Evolutionary conservation across 73 alveolate species (phyloP), one percentile per base, ranked within the genome.

Genomic region (Paramecium primaurelia): DNA sequence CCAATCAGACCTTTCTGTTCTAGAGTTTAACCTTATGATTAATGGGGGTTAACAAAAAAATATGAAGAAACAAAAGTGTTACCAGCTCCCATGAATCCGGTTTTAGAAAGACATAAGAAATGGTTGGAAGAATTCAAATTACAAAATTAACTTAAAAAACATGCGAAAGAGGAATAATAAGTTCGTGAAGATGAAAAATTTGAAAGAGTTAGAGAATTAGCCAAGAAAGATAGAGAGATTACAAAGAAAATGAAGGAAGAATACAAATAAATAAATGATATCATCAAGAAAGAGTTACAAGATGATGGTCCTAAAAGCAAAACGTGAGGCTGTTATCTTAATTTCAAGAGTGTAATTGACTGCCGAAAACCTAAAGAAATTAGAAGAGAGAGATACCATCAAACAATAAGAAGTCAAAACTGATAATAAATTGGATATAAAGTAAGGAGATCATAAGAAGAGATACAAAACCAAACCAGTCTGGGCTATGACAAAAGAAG

Each of bases 401-500:
- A 60, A 84, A 83, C 26, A 34, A 54, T 34, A 64, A 42, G 28
- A 49, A 49, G 22, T 12, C 26, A 49, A 49, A 49, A 14, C 6
- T 49, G 59, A 49, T 49, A 49, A 49, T 49, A 49, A 49, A 49
- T 14, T 49, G 59, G 59, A 49, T 49, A 11, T 26, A 12, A 49
- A 49, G 22, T 49, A 49, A 12, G 59, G 59, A 1, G 59, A 49
- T 49, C 59, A 49, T 1, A 93, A 88, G 59, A 73, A 83, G 90
- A 96, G 86, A 88, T 75, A 68, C 71, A 88, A 75, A 34, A 20
- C 42, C 25, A 88, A 94, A 92, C 99, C 99, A 32, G 96, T 93
- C 40, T 96, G 99, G 98, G 98, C 98, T 6, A 84, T 86, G 91
- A 95, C 98, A 9, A 97, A 95, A 88, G 92, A 96, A 36, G 93